phyloP scores from a whole-genome alignment of 2,329 filamentous ascomycete genomes.

The Scleromitrula shiraiana region DNA sequence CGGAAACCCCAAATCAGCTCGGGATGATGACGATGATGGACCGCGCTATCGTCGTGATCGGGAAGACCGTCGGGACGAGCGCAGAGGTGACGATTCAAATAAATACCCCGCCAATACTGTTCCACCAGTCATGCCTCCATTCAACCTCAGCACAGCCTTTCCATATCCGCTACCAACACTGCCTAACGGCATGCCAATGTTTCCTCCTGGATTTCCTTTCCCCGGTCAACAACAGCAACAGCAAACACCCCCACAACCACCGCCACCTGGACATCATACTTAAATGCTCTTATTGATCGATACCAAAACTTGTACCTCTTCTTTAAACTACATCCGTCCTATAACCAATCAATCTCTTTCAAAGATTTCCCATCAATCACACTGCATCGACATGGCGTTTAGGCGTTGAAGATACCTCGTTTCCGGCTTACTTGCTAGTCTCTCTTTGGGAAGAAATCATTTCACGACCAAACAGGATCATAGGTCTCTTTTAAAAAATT shows the following conservation, averaged over 20 bases:
- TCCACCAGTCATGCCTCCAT: constrained; percentile 19
- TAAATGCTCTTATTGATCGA: constrained; percentile 2
- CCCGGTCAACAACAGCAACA: constrained; percentile 16
- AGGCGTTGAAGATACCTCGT: constrained; percentile 7
- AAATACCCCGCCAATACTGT: constrained; percentile 16
- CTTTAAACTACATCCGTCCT: background rate
- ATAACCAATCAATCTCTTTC: background rate
- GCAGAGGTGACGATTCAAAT: constrained; percentile 14
- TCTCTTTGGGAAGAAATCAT: background rate
- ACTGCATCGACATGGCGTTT: constrained; percentile 9
- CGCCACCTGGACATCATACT: constrained; percentile 22
- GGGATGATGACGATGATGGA: constrained; percentile 25
- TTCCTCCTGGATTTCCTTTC: constrained; percentile 39
- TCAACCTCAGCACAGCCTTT: constrained; percentile 16
- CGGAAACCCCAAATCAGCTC: constrained; percentile 50
- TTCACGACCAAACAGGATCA: constrained; percentile 8
- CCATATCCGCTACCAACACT: constrained; percentile 38
- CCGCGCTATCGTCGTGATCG: constrained; percentile 18
- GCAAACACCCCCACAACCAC: constrained; percentile 23
- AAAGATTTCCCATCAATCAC: background rate
- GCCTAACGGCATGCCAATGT: constrained; percentile 43
- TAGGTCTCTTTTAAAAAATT: too few relatives aligned
- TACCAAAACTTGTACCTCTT: background rate
- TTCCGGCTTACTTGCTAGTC: background rate
- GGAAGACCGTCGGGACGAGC: constrained; percentile 11